These are phyloP conservation scores for Saprolegnia diclina DNA, from an alignment of 352 stramenopile genomes.

Conservation along the genomic window DNA sequence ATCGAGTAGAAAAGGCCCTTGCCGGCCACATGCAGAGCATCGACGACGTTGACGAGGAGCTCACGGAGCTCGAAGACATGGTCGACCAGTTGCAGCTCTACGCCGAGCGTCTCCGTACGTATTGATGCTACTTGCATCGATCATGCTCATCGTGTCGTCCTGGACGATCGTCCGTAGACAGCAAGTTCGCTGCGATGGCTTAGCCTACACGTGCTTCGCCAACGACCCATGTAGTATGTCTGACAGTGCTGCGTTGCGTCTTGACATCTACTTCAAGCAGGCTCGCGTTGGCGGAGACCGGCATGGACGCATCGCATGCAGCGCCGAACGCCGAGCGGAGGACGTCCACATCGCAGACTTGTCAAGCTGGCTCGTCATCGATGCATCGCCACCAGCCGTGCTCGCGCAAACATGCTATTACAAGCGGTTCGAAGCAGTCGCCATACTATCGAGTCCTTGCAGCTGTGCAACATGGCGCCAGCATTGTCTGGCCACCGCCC, in stretches of 20 bases:
- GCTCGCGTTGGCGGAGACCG: no score
- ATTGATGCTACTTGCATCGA: background rate
- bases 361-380: no score
- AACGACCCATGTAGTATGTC: background rate
- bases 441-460: background rate
- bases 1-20: constrained; percentile 39
- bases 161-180: background rate
- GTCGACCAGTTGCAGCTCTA: constrained; percentile 81
- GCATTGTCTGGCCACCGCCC: background rate
- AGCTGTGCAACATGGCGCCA: background rate
- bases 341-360: no score
- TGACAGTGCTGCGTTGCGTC: background rate
- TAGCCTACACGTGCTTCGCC: background rate
- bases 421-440: no score
- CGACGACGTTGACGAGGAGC: constrained; percentile 77
- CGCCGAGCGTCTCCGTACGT: constrained; percentile 61
- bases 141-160: background rate
- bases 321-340: no score
- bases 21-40: constrained; percentile 73
- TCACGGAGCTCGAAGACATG: constrained; percentile 83
- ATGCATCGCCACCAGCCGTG: no score
- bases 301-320: no score
- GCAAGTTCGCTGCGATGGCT: constrained; percentile 19
- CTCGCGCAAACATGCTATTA: no score
- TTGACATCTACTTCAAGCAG: background rate